Evolutionary conservation across 2,329 filamentous ascomycete species (phyloP).

Genomic region (Trichoderma harzianum): DNA sequence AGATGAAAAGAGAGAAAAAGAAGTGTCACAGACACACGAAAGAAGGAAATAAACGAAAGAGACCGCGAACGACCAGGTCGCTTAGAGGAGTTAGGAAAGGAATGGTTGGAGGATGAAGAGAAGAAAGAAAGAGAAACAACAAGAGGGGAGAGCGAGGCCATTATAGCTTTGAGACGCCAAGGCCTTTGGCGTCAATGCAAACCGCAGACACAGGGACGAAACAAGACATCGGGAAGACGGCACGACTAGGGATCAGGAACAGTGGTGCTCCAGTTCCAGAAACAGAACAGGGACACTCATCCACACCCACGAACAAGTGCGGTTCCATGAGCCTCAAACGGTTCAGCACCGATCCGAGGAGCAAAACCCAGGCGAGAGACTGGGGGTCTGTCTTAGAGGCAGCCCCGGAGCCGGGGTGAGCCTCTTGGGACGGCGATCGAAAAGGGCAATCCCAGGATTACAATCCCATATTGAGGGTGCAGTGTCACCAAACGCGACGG

Average conservation of each 20-base stretch:
- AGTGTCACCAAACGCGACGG: slow-evolving; percentile 3
- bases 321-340: slow-evolving; percentile 11
- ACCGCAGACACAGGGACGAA: slow-evolving; percentile 30
- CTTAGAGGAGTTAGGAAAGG: slow-evolving; percentile 29
- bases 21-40: slow-evolving; percentile 41
- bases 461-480: neutral
- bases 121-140: slow-evolving; percentile 32
- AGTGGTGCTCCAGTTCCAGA: slow-evolving; percentile 12
- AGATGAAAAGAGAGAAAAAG: slow-evolving; percentile 44
- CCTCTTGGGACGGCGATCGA: neutral
- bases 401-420: neutral
- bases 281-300: slow-evolving; percentile 3
- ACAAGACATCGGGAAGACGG: slow-evolving; percentile 28
- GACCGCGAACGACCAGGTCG: slow-evolving; percentile 17
- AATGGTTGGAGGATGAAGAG: slow-evolving; percentile 30
- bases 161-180: slow-evolving; percentile 38
- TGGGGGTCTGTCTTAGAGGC: neutral
- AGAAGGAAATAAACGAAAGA: slow-evolving; percentile 30
- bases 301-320: slow-evolving; percentile 1
- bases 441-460: slow-evolving; percentile 1
- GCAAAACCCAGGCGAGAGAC: neutral
- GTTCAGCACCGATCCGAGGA: slow-evolving; percentile 5
- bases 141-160: slow-evolving; percentile 20
- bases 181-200: slow-evolving; percentile 38
- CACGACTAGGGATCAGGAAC: slow-evolving; percentile 24